These are phyloP conservation scores for Gymnopus androsaceus DNA, from an alignment of 1,284 basidiomycete species.

Conservation along the genomic window DNA sequence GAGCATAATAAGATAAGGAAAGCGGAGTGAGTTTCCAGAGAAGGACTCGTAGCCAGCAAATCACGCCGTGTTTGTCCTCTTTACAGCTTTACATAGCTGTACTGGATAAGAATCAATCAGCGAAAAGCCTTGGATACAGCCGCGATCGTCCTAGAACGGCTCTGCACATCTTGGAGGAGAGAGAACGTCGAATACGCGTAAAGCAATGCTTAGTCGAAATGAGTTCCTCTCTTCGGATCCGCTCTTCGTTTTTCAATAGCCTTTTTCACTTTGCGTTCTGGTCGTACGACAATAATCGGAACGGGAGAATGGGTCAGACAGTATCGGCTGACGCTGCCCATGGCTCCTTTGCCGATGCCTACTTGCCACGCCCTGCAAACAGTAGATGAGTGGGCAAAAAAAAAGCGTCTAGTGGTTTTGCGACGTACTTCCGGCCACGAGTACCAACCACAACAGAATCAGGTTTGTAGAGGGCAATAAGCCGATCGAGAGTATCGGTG, in stretches of 20 bases:
- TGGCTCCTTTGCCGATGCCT: conserved; percentile 26
- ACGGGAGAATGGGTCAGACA: conserved; percentile 89
- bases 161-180: too few relatives aligned
- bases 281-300: conserved; percentile 89
- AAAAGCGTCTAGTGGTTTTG: conserved; percentile 4
- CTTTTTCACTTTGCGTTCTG: conserved; percentile 86
- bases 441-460: conserved; percentile 95
- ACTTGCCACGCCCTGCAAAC: conserved; percentile 21
- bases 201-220: conserved; percentile 62
- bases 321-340: conserved; percentile 76
- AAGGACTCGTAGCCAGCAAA: too few relatives aligned
- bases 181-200: too few relatives aligned
- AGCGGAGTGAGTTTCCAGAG: too few relatives aligned
- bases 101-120: too few relatives aligned
- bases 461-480: conserved; percentile 94
- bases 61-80: too few relatives aligned
- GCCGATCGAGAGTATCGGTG: conserved; percentile 85
- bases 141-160: too few relatives aligned
- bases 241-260: conserved; percentile 79
- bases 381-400: not conserved
- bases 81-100: too few relatives aligned
- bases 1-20: too few relatives aligned
- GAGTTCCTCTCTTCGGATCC: conserved; percentile 82
- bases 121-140: too few relatives aligned
- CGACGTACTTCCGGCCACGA: conserved; percentile 61